Evolutionary conservation across 495 filamentous ascomycete species (phyloP), one percentile per base, ranked within the genome.

Genomic region (Wilcoxina mikolae): DNA sequence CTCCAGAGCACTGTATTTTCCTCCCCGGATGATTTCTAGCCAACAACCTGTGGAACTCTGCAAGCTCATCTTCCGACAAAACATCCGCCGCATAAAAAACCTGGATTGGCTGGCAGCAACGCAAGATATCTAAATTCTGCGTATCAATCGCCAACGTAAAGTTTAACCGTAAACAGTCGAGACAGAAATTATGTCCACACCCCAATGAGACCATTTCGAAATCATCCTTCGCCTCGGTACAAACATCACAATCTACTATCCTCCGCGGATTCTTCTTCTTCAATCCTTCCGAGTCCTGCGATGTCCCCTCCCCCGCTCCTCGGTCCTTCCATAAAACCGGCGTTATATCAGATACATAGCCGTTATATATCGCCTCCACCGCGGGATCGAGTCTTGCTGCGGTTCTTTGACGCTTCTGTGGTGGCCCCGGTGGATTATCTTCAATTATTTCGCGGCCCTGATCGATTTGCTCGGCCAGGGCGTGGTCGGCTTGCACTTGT

Each of bases 271-370:
- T 46, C n/a, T 11, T 17, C n/a, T 17, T 17, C 3, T 18, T 11
- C 11, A 2, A 20, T 3, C 2, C n/a, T 46, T 18, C 43, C 2
- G 43, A 12, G 20, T 39, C 35, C 2, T 18, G 12, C n/a, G 43
- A 46, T 12, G 43, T 46, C 2, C 43, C 43, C 23, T 46, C 43
- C 11, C 43, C 43, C 22, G 11, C 11, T 17, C 43, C 43, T 24
- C 43, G 43, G 23, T 46, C 43, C 23, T 46, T 46, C 43, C 43
- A 46, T 11, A 12, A 46, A 17, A 46, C 43, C 11, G 43, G n/a
- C 43, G 43, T 17, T 18, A 46, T 11, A 17, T 17, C 22, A 10
- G 43, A 12, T 11, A 46, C n/a, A 20, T 18, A 46, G n/a, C 11
- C 1, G 11, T 46, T 17, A 24, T 46, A 46, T 17, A 20, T 7